Evolutionary conservation across 2,329 filamentous ascomycete genomes (phyloP).

Genomic region (Fonsecaea monophora): DNA sequence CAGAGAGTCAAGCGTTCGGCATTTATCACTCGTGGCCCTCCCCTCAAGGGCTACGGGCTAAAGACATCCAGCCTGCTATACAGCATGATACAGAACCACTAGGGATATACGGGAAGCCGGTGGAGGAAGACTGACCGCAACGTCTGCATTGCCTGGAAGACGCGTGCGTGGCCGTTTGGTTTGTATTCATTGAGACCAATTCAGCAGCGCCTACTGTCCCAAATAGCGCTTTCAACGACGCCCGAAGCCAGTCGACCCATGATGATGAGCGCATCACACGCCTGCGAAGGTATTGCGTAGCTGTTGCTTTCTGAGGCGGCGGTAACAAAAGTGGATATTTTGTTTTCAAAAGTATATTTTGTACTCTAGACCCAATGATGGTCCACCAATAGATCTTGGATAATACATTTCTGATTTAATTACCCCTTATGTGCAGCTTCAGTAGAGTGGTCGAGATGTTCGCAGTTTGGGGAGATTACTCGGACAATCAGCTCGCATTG

Average conservation of each 20-base stretch:
- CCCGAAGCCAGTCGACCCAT: background rate
- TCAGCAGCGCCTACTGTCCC: background rate
- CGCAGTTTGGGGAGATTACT: too few species aligned
- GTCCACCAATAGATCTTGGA: too few species aligned
- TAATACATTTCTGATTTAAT: too few species aligned
- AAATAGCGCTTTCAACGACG: background rate
- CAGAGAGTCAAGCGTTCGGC: background rate
- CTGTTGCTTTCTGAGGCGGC: background rate
- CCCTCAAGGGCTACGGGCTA: background rate
- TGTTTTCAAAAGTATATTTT: too few species aligned
- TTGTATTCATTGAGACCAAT: background rate
- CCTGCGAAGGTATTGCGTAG: background rate
- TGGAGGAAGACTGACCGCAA: background rate
- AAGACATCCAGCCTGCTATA: background rate
- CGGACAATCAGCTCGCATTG: too few species aligned
- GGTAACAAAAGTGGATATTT: background rate
- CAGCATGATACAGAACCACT: background rate
- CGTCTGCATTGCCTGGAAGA: background rate
- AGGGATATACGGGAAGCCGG: background rate
- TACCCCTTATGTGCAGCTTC: too few species aligned
- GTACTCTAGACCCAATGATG: too few species aligned
- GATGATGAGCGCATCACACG: background rate
- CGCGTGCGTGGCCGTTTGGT: background rate
- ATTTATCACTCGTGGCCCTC: background rate
- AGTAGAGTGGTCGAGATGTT: too few species aligned